Evolutionary conservation across 306 rosid genomes (phyloP).

Genomic region (Lupinus albus): DNA sequence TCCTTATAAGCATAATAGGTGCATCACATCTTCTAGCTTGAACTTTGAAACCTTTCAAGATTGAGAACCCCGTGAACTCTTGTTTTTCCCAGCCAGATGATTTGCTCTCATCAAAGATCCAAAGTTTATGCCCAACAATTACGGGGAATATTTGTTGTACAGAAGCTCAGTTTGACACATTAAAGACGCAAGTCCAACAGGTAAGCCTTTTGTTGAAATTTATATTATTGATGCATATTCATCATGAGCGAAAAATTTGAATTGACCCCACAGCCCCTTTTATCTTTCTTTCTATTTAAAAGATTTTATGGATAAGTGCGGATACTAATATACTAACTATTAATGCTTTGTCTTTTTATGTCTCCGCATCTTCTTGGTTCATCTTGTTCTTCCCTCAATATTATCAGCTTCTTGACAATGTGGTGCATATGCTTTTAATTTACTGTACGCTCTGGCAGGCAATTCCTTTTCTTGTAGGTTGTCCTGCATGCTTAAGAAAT

Average conservation of each 20-base stretch:
- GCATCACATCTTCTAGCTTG: conserved; percentile 33
- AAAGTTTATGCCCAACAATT: conserved; percentile 93
- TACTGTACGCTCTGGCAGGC: conserved; percentile 66
- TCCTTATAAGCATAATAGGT: conserved; percentile 20
- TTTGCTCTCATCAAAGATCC: conserved; percentile 90
- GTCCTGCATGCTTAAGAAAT: conserved; percentile 98
- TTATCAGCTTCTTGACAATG: conserved; percentile 18
- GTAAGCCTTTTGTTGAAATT: conserved; percentile 45
- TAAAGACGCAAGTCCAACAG: conserved; percentile 86
- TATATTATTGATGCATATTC: conserved; percentile 25
- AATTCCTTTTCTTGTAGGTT: conserved; percentile 94
- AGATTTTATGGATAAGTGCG: conserved; percentile 9
- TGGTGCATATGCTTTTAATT: background rate
- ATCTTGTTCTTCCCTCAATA: conserved; percentile 19
- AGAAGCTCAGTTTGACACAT: conserved; percentile 84
- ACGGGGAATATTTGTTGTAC: conserved; percentile 93
- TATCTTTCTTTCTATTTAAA: background rate
- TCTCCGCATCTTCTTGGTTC: conserved; percentile 27
- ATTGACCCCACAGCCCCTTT: background rate
- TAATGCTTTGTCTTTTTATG: background rate
- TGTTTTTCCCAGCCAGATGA: conserved; percentile 81
- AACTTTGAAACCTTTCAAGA: conserved; percentile 23
- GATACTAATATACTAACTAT: conserved; percentile 13
- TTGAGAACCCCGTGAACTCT: conserved; percentile 30
- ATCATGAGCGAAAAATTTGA: conserved; percentile 25